Evolutionary conservation across 208 protist species (phyloP), one percentile per base, ranked within the genome.

Genomic region (Acanthamoeba castellanii): DNA sequence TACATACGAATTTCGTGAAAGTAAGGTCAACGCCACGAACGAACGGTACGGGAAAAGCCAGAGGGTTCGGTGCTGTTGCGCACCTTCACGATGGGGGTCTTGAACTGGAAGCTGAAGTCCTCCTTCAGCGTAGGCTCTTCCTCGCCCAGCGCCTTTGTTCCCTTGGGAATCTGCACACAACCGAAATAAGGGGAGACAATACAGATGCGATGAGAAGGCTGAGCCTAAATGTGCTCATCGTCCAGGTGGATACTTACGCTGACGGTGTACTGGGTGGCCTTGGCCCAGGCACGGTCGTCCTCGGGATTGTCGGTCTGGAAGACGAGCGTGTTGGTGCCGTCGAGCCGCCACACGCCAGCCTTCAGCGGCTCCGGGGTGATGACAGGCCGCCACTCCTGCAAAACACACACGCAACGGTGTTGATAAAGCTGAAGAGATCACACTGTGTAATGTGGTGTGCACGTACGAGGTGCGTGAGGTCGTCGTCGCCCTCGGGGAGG

Each of bases 231-330:
- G 25, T 0, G 45, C 14, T 3, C 52, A 66, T 7, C 34, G 11
- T 45, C 13, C 22, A 66, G 25, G 22, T 14, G 6, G 25, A 2
- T 3, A 64, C 89, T 22, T 70, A 94, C 91, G 4, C 68, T 94
- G 52, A 94, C 50, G 3, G 66, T 94, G 55, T 94, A 94, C 57
- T 94, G 27, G 34, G 91, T 94, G 57, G 91, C 91, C 34, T 87
- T 82, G 34, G 91, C 91, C 91, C 91, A 94, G 14, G 74, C 91
- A 50, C 42, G 52, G 32, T 45, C 72, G 84, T 88, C 81, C 30
- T 88, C 81, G n/a, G 61, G 42, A n/a, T 82, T 70, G 37, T 82
- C 11, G 30, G 32, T 87, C 34, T 55, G 37, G n/a, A 70, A 82
- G 45, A 87, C 18, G 22, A 87, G 88, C 42, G 88, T 81, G 34